A percentile compares a stretch with the other conserved stretches of the same genome.
Evolutionary conservation across 306 rosid genomes (phyloP).

Genomic region (Sindora glabra): DNA sequence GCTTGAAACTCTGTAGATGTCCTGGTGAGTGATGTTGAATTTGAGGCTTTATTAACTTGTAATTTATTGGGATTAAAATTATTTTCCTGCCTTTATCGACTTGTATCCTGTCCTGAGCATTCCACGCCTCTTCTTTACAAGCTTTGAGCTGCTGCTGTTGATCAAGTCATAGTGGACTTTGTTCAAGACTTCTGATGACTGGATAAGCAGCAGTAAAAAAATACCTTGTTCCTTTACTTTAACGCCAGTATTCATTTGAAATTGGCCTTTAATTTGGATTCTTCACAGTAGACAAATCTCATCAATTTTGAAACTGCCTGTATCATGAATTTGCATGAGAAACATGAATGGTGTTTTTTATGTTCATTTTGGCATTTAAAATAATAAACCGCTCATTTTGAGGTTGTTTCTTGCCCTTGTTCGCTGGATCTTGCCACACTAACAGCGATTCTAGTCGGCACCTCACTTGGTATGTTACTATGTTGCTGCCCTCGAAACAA

Average conservation of each 20-base stretch:
- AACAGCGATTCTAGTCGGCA: slow-evolving; percentile 95
- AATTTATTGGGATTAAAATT: neutral
- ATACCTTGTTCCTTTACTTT: neutral
- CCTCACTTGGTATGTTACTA: slow-evolving; percentile 65
- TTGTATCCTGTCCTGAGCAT: slow-evolving; percentile 2
- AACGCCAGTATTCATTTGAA: neutral
- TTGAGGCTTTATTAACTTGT: neutral
- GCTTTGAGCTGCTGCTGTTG: slow-evolving; percentile 9
- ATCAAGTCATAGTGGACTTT: no score
- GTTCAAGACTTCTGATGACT: no score
- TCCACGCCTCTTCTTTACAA: neutral
- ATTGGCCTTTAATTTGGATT: neutral
- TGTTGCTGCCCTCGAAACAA: no score
- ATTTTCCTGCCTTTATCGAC: neutral
- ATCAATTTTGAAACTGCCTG: no score
- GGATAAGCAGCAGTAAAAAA: no score
- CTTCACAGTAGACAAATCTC: neutral
- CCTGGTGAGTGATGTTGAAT: slow-evolving; percentile 59
- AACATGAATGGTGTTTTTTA: no score
- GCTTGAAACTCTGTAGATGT: slow-evolving; percentile 97
- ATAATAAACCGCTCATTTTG: no score
- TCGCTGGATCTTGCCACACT: slow-evolving; percentile 98
- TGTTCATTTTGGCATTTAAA: no score
- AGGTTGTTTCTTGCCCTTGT: slow-evolving; percentile 99
- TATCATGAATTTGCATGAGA: no score